These are phyloP conservation scores for Aspergillus affinis DNA, from an alignment of 495 filamentous ascomycete species.

Conservation along the genomic window DNA sequence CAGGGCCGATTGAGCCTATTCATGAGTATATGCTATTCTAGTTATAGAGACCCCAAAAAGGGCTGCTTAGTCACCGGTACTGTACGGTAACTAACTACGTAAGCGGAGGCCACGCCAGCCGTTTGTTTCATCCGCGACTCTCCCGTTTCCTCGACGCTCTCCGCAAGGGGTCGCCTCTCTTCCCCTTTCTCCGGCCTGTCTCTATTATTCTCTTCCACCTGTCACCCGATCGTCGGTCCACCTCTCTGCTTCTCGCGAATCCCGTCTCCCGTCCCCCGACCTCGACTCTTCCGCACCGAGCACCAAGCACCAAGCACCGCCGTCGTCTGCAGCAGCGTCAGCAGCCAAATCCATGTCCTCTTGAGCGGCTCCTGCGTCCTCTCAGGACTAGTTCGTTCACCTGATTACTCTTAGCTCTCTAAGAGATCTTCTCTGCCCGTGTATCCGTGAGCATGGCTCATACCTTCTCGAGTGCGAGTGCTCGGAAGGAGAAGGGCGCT, in stretches of 20 bases:
- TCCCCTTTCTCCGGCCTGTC: conserved; percentile 22
- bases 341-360: conserved; percentile 17
- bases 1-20: background rate
- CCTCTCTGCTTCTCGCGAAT: conserved; percentile 12
- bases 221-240: conserved; percentile 14
- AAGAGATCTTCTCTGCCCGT: background rate
- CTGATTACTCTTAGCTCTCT: background rate
- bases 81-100: background rate
- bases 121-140: background rate
- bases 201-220: conserved; percentile 15
- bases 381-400: conserved; percentile 4
- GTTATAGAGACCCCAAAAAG: conserved; percentile 28
- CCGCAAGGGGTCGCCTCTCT: conserved; percentile 7
- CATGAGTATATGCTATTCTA: background rate
- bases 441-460: conserved; percentile 19
- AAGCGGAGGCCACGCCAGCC: background rate
- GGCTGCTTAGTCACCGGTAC: background rate
- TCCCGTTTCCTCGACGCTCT: background rate
- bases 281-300: background rate
- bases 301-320: no score
- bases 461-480: conserved; percentile 20
- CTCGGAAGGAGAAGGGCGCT: conserved; percentile 9
- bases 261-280: background rate
- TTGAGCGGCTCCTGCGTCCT: conserved; percentile 14
- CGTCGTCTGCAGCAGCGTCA: conserved; percentile 1